These are phyloP conservation scores for Fusarium pilosicola DNA, from an alignment of 2,329 filamentous ascomycete genomes.

Conservation along the genomic window DNA sequence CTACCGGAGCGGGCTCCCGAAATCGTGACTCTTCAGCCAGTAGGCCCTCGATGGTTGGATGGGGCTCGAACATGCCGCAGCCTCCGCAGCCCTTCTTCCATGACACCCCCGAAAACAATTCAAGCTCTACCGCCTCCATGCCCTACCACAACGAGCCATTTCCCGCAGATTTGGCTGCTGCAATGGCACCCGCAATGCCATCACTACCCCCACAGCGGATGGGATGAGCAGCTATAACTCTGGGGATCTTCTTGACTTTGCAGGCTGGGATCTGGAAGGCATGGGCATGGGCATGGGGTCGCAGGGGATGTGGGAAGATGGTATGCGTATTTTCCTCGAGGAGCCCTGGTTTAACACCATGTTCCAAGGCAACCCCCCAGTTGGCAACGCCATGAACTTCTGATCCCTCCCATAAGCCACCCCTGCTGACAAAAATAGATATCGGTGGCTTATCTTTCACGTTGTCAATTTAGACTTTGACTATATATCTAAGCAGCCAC, in stretches of 20 bases:
- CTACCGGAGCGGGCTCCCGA: slow-evolving; percentile 51
- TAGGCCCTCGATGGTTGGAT: slow-evolving; percentile 34
- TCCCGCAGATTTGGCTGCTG: slow-evolving; percentile 38
- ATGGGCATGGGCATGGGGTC: slow-evolving; percentile 43
- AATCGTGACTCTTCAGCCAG: slow-evolving; percentile 19
- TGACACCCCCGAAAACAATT: slow-evolving; percentile 38
- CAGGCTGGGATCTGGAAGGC: slow-evolving; percentile 46
- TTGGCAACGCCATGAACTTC: slow-evolving; percentile 49
- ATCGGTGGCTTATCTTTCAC: neutral
- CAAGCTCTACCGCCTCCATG: slow-evolving; percentile 9
- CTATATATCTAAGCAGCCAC: neutral
- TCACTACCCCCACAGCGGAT: slow-evolving; percentile 14
- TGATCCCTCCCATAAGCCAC: slow-evolving; percentile 13
- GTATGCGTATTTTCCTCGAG: slow-evolving; percentile 50
- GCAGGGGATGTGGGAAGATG: slow-evolving; percentile 47
- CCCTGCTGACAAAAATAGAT: neutral
- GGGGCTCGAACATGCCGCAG: slow-evolving; percentile 36
- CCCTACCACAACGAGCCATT: slow-evolving; percentile 27
- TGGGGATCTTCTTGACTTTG: slow-evolving; percentile 34
- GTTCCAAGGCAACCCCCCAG: slow-evolving; percentile 50
- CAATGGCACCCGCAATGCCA: slow-evolving; percentile 42
- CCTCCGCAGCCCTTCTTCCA: slow-evolving; percentile 53
- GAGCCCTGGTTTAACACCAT: slow-evolving; percentile 54
- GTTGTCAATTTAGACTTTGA: neutral
- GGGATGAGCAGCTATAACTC: slow-evolving; percentile 21